phyloP scores from a whole-genome alignment of 2,329 filamentous ascomycete species.

The Chrysoporthe austroafricana region DNA sequence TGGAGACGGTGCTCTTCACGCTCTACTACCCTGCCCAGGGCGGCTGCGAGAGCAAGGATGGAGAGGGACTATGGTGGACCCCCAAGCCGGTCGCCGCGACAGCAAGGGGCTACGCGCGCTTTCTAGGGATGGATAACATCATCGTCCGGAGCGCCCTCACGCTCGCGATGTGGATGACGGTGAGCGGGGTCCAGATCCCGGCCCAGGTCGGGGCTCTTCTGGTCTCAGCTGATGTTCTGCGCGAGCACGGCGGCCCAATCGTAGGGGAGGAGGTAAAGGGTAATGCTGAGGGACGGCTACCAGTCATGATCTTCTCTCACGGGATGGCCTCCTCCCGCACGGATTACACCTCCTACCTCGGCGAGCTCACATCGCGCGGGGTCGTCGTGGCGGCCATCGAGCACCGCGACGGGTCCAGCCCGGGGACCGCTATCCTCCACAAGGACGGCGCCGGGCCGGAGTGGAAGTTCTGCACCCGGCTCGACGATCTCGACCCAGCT shows the following conservation, averaged over 20 bases:
- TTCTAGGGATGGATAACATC: conserved; percentile 23
- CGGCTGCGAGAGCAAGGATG: background rate
- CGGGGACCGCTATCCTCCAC: conserved; percentile 46
- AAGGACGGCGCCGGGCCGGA: conserved; percentile 31
- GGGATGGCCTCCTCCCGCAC: conserved; percentile 54
- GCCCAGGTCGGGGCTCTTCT: conserved; percentile 23
- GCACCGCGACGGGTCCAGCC: conserved; percentile 56
- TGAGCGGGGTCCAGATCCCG: conserved; percentile 21
- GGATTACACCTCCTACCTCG: conserved; percentile 56
- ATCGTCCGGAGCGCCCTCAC: conserved; percentile 15
- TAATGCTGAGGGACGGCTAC: conserved; percentile 35
- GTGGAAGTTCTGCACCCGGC: conserved; percentile 23
- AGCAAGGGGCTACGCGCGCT: conserved; percentile 25
- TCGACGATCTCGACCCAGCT: conserved; percentile 18
- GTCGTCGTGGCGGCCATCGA: conserved; percentile 54
- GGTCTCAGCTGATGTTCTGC: conserved; percentile 1
- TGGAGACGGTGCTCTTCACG: conserved; percentile 29
- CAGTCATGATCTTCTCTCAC: conserved; percentile 56
- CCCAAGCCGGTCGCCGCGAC: conserved; percentile 25
- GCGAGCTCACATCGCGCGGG: conserved; percentile 54
- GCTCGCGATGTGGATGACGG: conserved; percentile 21
- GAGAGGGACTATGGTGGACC: conserved; percentile 19
- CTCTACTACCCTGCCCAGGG: conserved; percentile 24
- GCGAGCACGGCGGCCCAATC: background rate
- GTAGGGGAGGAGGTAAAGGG: too few relatives aligned